phyloP scores from a whole-genome alignment of 2,329 filamentous ascomycete genomes.

The Exophiala phaeomuriformis region DNA sequence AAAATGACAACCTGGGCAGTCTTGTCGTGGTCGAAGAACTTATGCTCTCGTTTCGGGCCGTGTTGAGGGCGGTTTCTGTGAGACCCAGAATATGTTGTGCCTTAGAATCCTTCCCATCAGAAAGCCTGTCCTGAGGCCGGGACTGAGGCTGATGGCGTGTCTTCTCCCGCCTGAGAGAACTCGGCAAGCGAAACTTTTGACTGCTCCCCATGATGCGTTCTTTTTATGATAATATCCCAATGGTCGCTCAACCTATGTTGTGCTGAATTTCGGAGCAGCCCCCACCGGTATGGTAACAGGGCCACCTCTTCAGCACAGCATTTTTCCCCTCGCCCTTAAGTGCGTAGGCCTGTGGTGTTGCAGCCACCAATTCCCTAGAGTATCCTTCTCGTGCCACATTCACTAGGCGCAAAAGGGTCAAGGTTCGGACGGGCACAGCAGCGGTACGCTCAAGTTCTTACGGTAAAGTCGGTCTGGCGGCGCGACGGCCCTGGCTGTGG shows the following conservation, averaged over 20 bases:
- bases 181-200: slow-evolving; percentile 17
- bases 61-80: slow-evolving; percentile 18
- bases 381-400: not conserved
- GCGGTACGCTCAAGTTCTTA: not conserved
- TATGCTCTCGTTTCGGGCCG: slow-evolving; percentile 23
- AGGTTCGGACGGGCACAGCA: not conserved
- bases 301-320: not conserved
- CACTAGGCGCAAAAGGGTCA: not conserved
- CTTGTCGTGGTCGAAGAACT: slow-evolving; percentile 22
- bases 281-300: not conserved
- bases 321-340: not conserved
- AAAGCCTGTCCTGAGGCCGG: slow-evolving; percentile 11
- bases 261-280: no score
- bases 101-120: slow-evolving; percentile 19
- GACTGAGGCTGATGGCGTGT: slow-evolving; percentile 7
- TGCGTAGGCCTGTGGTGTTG: not conserved
- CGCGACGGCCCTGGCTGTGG: not conserved
- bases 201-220: slow-evolving; percentile 11
- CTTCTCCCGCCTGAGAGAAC: slow-evolving; percentile 14
- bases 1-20: slow-evolving; percentile 21
- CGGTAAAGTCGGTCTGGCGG: not conserved
- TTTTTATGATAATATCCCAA: not conserved
- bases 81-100: slow-evolving; percentile 25
- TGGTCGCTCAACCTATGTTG: not conserved
- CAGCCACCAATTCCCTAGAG: not conserved